Evolutionary conservation across 768 basidiomycete genomes (phyloP), one percentile per base, ranked within the genome.

Genomic region (Galerina marginata): DNA sequence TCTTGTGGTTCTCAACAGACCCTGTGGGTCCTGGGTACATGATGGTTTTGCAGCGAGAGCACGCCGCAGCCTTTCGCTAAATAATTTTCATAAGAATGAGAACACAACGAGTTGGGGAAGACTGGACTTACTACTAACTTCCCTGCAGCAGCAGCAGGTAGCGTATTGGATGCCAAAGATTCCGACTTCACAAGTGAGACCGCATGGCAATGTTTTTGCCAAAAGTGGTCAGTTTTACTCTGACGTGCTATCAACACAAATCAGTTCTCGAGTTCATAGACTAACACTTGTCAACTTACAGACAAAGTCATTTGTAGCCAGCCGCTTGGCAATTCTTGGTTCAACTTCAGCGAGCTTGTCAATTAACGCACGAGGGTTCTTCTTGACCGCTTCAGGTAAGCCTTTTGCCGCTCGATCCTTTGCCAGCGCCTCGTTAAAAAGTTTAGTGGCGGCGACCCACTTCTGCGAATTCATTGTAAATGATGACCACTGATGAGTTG

Each of bases 291-390:
- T n/a, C n/a, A n/a, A n/a, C n/a, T 42, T 52, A 58, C 61, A 58
- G 2, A 10, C 29, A 23, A 40, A 62, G 39, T 58, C 15, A 9
- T 37, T 7, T 9, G 5, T 62, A 0, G 25, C 2, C 23, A 62
- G 7, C 3, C 57, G 43, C 4, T 58, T 20, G 3, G 29, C 14
- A 23, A 62, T 55, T 10, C 12, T 36, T 2, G 38, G n/a, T 39
- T 62, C 61, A 11, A 62, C 44, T 5, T 54, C 52, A 3, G 37
- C 25, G 14, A 62, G 51, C 29, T 62, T 62, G 2, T 62, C 56
- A 15, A 40, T 33, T 10, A 62, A 26, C 1, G 61, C 61, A 7
- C 56, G 44, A 1, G 61, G 61, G 37, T 54, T 58, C 38, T 62
- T 62, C 14, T 16, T 40, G 10, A 58, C 36, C 1, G 48, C 20